Evolutionary conservation across 2,329 filamentous ascomycete genomes (phyloP).

Genomic region (Pseudogymnoascus sp.): DNA sequence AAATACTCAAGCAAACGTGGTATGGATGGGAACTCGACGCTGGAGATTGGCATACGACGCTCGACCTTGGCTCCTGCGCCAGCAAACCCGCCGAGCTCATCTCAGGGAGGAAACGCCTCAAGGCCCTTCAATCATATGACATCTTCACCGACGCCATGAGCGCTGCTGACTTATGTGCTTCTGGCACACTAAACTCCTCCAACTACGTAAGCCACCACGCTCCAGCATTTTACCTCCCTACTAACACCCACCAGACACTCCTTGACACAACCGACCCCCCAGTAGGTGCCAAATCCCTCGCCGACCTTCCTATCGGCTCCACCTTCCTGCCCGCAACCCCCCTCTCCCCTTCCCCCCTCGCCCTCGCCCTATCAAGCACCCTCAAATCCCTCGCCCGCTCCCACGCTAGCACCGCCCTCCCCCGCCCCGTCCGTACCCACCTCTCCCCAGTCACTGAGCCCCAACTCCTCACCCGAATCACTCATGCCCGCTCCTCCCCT

Average conservation of each 20-base stretch:
- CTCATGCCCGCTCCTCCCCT: background rate
- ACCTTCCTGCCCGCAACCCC: background rate
- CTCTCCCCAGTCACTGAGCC: background rate
- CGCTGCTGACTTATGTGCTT: constrained; percentile 51
- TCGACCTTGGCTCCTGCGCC: constrained; percentile 36
- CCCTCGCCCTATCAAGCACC: background rate
- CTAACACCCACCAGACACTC: background rate
- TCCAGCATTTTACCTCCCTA: too few relatives aligned
- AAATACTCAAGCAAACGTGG: constrained; percentile 58
- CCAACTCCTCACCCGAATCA: background rate
- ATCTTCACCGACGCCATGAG: constrained; percentile 54
- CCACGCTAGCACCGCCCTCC: background rate
- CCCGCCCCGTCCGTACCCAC: background rate
- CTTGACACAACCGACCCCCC: background rate
- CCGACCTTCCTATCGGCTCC: constrained; percentile 1
- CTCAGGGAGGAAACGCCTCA: constrained; percentile 20
- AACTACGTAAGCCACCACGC: background rate
- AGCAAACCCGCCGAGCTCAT: constrained; percentile 15
- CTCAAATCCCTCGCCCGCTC: background rate
- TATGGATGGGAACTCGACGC: constrained; percentile 60
- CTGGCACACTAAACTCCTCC: background rate
- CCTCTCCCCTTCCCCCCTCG: background rate
- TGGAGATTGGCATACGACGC: constrained; percentile 46
- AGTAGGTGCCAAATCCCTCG: background rate
- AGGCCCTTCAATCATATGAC: constrained; percentile 44